Base-by-base conservation (phyloP, 2,329 filamentous ascomycete species). In the Fusarium compactum region DNA sequence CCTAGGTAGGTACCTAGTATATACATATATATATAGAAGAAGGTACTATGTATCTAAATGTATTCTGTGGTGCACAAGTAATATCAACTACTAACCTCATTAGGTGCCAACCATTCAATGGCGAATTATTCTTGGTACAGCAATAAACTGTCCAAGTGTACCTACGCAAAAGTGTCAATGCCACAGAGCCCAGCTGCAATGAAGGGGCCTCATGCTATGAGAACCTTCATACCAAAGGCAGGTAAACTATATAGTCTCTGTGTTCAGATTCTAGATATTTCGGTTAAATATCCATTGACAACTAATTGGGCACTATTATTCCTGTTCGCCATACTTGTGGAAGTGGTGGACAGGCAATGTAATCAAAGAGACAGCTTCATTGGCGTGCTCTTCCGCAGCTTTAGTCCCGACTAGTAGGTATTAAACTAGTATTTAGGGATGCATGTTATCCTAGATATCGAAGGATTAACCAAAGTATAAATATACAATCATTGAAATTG, bases 51-150 rank as follows among this genome's bases (percentile, higher is more conserved):
- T 30, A 30, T 30, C 12, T 30, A 14, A 30, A 30, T 30, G 29
- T 30, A 30, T 30, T 51, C 29, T 67, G 53, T 32, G 65, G 62
- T 61, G 40, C 27, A 18, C 29, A n/a, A 38, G 30, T 18, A 22
- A 51, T 41, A n/a, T 44, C 27, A 57, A 60, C 25, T 11, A 27
- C 47, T n/a, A 20, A 30, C 27, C 46, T 48, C 10, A 32, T 30
- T 30, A 30, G 11, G 29, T 30, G 29, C 11, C 12, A 30, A 30
- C 29, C 11, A 14, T 30, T 14, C 22, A 29, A 22, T 48, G 20
- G 18, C 7, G 46, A 48, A 20, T 34, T 51, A 12, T 34, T 34
- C 20, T 52, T 46, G 58, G 38, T 38, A 38, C 32, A 38, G 9
- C 32, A 38, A 38, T n/a, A 38, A 38, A 38, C 16, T 11, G 16